Conservation (phyloP, 345 rosid species). For the Adansonia digitata region DNA sequence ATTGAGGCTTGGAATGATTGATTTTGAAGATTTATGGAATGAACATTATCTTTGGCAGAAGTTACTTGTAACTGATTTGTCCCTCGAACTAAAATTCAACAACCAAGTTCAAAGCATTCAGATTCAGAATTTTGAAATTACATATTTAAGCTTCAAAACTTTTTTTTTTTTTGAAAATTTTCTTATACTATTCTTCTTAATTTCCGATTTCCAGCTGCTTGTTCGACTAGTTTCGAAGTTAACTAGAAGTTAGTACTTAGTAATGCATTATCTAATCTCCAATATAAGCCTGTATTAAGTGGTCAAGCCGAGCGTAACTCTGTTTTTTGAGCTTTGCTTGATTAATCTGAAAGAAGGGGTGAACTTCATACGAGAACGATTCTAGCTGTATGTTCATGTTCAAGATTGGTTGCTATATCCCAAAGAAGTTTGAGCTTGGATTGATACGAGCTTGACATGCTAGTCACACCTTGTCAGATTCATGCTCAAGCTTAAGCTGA, state of each 20-base stretch:
- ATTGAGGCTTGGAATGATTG: neutral
- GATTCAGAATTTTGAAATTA: neutral
- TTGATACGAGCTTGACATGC: neutral
- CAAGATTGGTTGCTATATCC: too few species aligned
- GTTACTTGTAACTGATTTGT: neutral
- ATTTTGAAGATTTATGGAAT: neutral
- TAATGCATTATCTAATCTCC: neutral
- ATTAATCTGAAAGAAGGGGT: neutral
- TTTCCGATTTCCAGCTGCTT: neutral
- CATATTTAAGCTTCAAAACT: neutral
- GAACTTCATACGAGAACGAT: neutral
- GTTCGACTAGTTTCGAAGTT: neutral
- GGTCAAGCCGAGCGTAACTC: neutral
- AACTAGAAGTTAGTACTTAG: neutral
- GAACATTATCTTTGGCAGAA: neutral
- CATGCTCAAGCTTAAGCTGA: neutral
- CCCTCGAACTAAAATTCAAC: neutral
- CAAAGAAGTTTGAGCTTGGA: neutral
- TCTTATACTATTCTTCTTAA: neutral
- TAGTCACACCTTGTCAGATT: neutral
- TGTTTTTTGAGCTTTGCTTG: neutral
- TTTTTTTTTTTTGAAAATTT: neutral
- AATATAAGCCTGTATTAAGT: neutral
- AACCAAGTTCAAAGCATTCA: neutral
- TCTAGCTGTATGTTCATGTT: neutral